Evolutionary conservation across 2,329 filamentous ascomycete genomes (phyloP), one percentile per base, ranked within the genome.

Genomic region (Scytalidium sp.): DNA sequence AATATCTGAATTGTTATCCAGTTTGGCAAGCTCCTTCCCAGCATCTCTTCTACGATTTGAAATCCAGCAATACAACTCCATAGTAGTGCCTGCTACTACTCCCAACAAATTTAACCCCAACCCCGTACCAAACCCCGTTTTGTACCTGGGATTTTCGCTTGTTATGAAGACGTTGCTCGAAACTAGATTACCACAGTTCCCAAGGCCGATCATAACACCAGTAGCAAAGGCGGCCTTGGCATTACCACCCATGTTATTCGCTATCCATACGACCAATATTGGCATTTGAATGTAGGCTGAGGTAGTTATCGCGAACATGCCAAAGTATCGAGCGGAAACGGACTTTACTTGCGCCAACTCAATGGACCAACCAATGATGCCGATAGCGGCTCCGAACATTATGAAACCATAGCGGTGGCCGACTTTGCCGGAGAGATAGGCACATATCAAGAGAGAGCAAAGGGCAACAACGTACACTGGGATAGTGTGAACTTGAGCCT

Each of bases 181-280:
- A 7, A 74, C 60, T 41, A 75, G 67, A 45, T 69, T 71, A 45
- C 68, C 72, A 50, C 68, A 70, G 54, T 73, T 74, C 20, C 70
- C 71, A 32, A 74, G 67, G 2, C 68, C 69, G 3, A 69, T 62
- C 58, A 70, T 67, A 57, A 72, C 64, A 1, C 63, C 72, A 57
- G 67, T 69, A 3, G 66, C 70, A 10, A 74, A 63, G 3, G 67
- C 69, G 15, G 70, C 66, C 51, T 70, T 68, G 36, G 67, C 65
- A 43, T 65, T 66, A n/a, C 69, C 70, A 15, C 66, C 63, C 5
- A 74, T 57, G 45, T 75, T 74, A 42, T 68, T 68, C 25, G 67
- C 68, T 9, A 68, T 50, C 65, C 66, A 70, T 6, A 64, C 65
- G 3, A 69, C 64, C 22, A 60, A 49, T 39, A 66, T 64, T 1